Evolutionary conservation across 495 filamentous ascomycete genomes (phyloP), one percentile per base, ranked within the genome.

Genomic region (Tuber microsphaerosporum): DNA sequence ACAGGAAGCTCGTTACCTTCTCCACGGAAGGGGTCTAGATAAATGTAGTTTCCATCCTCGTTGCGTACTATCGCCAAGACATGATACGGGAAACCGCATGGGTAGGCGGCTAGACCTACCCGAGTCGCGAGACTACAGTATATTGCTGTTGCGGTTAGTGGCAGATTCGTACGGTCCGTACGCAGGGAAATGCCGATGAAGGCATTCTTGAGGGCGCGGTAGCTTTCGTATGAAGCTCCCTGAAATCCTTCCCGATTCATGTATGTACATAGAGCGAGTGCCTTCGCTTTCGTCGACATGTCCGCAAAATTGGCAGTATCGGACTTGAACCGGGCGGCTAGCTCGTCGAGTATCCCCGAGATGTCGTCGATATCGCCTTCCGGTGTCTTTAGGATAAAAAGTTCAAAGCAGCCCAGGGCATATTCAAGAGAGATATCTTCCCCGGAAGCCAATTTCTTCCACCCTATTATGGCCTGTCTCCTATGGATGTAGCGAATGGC

Each of bases 401-500:
- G 87, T 80, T 98, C 95, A 80, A 94, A 97, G 34, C 90, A 90
- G 20, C 89, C 91, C 41, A 97, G 84, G 9, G 91, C 92, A 69
- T 87, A 86, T 82, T 97, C 94, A 56, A 97, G 87, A 37, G 89
- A 82, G 19, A 91, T 84, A 56, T 85, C 80, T 75, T 88, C 85
- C 12, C 85, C 85, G 39, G 85, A 85, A 45, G 78, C 84, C 17
- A 92, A 83, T 73, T 86, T 88, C 70, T 85, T 84, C 94, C 93
- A 97, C 82, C 92, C 88, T 42, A 89, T 86, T 39, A 98, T 85
- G 17, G 93, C 94, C 72, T 91, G 88, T 75, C 87, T 89, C 78
- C 94, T 89, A 81, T 97, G 92, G n/a, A 98, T 89, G 75, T 88
- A 90, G 73, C 90, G 89, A 75, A 99, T 84, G 17, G 92, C 88